Conservation (phyloP, 139 green algal genomes). For the Chloropicon primus region DNA sequence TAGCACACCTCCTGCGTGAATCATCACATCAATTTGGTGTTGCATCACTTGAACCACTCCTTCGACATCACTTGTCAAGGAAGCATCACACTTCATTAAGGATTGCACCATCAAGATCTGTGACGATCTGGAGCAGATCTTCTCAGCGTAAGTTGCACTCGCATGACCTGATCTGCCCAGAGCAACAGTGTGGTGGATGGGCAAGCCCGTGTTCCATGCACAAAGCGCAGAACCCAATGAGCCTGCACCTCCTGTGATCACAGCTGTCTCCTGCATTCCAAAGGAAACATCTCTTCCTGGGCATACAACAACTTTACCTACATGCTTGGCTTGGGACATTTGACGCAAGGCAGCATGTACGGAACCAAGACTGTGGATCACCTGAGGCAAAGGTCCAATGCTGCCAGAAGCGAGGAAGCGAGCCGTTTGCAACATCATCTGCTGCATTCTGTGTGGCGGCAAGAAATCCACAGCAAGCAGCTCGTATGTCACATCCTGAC, state of each 20-base stretch:
- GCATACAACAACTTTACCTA: background rate
- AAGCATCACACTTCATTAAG: background rate
- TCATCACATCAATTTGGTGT: constrained; percentile 11
- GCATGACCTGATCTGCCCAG: background rate
- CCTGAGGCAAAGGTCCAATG: background rate
- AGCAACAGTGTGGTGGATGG: background rate
- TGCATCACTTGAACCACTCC: background rate
- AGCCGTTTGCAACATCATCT: background rate
- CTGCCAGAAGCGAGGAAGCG: background rate
- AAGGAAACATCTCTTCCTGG: background rate
- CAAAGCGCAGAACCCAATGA: background rate
- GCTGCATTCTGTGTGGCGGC: constrained; percentile 11
- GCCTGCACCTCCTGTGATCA: background rate
- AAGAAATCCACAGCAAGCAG: constrained; percentile 80
- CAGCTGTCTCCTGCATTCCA: background rate
- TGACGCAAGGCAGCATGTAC: constrained; percentile 8
- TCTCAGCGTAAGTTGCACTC: background rate
- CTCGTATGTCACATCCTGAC: constrained; percentile 54
- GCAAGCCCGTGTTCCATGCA: background rate
- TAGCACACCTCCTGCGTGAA: constrained; percentile 63
- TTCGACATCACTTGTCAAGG: background rate
- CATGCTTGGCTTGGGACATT: constrained; percentile 5
- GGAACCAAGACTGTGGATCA: constrained; percentile 5
- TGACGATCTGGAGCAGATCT: background rate
- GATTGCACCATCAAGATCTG: background rate